Base-by-base conservation (phyloP, 768 basidiomycete species). In the Mycena metata region DNA sequence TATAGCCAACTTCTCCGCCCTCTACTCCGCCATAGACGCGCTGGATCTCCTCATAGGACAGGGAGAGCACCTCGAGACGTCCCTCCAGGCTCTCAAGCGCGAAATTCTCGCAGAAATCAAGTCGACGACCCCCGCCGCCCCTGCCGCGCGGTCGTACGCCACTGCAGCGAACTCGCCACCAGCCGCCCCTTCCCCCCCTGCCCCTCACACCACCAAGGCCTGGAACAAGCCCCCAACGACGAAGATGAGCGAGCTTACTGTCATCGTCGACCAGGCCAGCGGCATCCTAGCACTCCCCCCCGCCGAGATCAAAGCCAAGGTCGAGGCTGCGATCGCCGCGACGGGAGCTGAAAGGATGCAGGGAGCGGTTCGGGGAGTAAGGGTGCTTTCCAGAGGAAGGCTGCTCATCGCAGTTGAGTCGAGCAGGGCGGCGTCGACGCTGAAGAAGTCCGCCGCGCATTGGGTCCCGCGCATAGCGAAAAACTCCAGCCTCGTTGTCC, bases 251-350 rank as follows among this genome's bases (percentile, higher is more conserved):
- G 56, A 58, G 19, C 21, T 58, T 2, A 23, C 26, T 7, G 21
- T 58, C 56, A 39, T 19, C 41, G 30, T 59, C 17, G 57, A 59
- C 13, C 45, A 46, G 21, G 35, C 24, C 3, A 36, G 19, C 12
- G 57, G 46, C 5, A 6, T 64, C 54, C 33, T 63, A 24, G 13
- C 50, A 9, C 35, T 26, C 17, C 61, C 61, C 9, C 17, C 21
- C 19, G 10, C 49, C 15, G 39, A 63, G 39, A 51, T 63, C 61
- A 63, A 63, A 26, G 39, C 36, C 15, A 26, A 16, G 10, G 51
- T 63, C 2, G 61, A 42, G 16, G 35, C 33, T 21, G 61, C 50
- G 10, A 23, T 36, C 17, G 61, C 41, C 1, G 51, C 33, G 17
- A 39, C 60, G 3, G 49, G 36, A 1, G 24, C 24, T 0, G 43